These are phyloP conservation scores for Coemansia sp. DNA, from an alignment of 192 early-diverging fungal genomes.

Conservation along the genomic window DNA sequence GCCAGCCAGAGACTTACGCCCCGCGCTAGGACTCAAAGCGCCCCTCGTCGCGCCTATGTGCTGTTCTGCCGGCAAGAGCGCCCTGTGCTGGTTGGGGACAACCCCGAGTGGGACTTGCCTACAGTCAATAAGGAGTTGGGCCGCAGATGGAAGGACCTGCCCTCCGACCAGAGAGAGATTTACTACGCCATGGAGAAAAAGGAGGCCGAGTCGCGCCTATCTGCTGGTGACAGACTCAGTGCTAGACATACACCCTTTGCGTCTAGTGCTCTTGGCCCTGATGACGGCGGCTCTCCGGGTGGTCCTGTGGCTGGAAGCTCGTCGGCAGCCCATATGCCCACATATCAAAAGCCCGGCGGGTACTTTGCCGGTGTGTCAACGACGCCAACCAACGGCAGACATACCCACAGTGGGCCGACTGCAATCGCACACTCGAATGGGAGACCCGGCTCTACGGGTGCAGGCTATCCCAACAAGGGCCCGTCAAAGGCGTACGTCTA, in stretches of 20 bases:
- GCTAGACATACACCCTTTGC: neutral
- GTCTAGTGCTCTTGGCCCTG: neutral
- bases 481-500: conserved; percentile 51
- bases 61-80: conserved; percentile 49
- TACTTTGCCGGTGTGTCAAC: conserved; percentile 18
- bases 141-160: conserved; percentile 52
- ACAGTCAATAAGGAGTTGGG: conserved; percentile 55
- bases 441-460: conserved; percentile 11
- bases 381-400: neutral
- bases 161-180: conserved; percentile 27
- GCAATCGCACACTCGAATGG: conserved; percentile 2
- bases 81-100: conserved; percentile 35
- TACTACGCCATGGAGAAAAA: conserved; percentile 42
- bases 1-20: conserved; percentile 15
- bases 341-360: conserved; percentile 26
- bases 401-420: conserved; percentile 4
- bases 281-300: neutral
- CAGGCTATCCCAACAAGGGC: conserved; percentile 47
- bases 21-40: conserved; percentile 28
- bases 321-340: neutral
- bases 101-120: conserved; percentile 48
- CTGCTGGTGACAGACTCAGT: neutral
- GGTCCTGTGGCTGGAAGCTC: neutral
- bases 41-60: conserved; percentile 51
- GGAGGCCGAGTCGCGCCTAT: conserved; percentile 39